These are phyloP conservation scores for Biancaea sappan DNA, from an alignment of 306 rosid genomes.

Conservation along the genomic window DNA sequence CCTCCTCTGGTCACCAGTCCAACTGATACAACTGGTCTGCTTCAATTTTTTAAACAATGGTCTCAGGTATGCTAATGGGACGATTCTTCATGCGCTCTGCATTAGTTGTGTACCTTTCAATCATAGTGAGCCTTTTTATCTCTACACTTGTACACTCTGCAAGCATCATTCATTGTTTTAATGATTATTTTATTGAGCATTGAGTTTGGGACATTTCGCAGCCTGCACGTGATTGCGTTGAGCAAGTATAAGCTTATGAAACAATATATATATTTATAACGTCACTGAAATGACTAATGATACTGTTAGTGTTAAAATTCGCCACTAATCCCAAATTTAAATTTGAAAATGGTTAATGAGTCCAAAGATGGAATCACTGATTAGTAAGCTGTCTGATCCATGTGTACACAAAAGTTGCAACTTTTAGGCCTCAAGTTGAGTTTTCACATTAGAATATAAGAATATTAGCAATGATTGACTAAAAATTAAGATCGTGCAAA, in stretches of 20 bases:
- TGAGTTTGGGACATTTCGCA: not conserved
- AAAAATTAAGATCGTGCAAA: not conserved
- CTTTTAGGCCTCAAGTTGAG: not conserved
- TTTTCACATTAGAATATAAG: not conserved
- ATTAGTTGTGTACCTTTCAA: too few species aligned
- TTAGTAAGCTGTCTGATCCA: not conserved
- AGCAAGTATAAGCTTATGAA: too few species aligned
- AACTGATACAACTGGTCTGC: too few species aligned
- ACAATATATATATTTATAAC: too few species aligned
- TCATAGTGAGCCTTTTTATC: too few species aligned
- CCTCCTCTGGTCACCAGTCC: too few species aligned
- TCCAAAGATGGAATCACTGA: slow-evolving; percentile 23
- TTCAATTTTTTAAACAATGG: too few species aligned
- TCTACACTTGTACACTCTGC: too few species aligned
- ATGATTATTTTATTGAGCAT: not conserved
- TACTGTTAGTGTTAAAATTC: not conserved
- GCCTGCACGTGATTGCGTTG: not conserved
- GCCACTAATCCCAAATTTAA: not conserved
- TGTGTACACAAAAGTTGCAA: not conserved
- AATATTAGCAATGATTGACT: too few species aligned
- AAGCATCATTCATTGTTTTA: too few species aligned
- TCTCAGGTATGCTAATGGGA: too few species aligned
- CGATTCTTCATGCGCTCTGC: too few species aligned
- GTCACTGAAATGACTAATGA: not conserved
- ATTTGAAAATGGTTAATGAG: not conserved